These are phyloP conservation scores for Rutidosis leptorrhynchoides DNA, from an alignment of 129 eudicot species.

Conservation along the genomic window DNA sequence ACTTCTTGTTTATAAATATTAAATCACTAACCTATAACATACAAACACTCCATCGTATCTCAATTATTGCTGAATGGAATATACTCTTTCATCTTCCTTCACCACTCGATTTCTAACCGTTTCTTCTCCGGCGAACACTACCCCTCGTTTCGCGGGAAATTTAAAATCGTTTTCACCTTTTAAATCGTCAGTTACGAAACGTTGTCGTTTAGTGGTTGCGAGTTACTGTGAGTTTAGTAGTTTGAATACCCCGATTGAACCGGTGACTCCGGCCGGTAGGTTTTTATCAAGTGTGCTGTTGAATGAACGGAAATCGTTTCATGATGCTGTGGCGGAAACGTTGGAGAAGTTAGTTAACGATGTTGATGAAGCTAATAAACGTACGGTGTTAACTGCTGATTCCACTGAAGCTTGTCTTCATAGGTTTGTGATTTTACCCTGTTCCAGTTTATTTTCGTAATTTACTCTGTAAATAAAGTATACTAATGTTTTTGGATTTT, in stretches of 20 bases:
- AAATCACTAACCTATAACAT: not conserved
- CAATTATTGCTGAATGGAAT: constrained; percentile 56
- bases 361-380: constrained; percentile 48
- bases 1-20: constrained; percentile 5
- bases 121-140: constrained; percentile 12
- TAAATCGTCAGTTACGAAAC: not conserved
- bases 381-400: constrained; percentile 40
- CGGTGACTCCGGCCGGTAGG: constrained; percentile 59
- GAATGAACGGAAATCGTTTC: constrained; percentile 62
- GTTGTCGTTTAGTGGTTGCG: not conserved
- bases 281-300: constrained; percentile 47
- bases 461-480: no score
- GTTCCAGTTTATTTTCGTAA: not conserved
- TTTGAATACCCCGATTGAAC: constrained; percentile 65
- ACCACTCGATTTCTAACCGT: constrained; percentile 11
- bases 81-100: constrained; percentile 38
- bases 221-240: constrained; percentile 40
- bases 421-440: constrained; percentile 35
- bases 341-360: constrained; percentile 53
- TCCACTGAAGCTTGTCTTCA: constrained; percentile 70
- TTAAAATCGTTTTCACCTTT: not conserved
- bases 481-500: no score
- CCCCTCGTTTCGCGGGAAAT: not conserved
- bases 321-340: constrained; percentile 52
- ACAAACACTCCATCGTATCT: constrained; percentile 20